phyloP scores from a whole-genome alignment of 2,329 filamentous ascomycete species.

The Pyricularia sp. region DNA sequence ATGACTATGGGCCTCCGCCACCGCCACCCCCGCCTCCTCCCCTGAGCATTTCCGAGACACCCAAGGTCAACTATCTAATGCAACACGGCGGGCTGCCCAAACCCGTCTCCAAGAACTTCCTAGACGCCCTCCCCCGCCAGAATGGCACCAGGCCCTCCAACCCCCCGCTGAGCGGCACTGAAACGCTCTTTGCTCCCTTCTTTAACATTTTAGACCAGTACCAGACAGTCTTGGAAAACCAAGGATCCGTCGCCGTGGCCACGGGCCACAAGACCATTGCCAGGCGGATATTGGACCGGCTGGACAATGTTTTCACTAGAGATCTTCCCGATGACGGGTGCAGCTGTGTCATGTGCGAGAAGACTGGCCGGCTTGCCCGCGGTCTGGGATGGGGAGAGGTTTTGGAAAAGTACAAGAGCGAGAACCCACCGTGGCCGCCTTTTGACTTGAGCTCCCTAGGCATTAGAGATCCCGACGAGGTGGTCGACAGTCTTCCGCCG shows the following conservation, averaged over 20 bases:
- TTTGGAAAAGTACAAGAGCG: constrained; percentile 83
- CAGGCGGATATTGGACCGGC: constrained; percentile 73
- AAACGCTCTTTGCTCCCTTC: constrained; percentile 73
- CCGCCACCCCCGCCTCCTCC: constrained; percentile 66
- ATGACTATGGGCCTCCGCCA: constrained; percentile 37
- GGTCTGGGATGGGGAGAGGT: constrained; percentile 95
- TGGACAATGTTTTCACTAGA: constrained; percentile 89
- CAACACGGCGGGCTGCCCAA: constrained; percentile 76
- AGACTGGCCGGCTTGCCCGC: constrained; percentile 47
- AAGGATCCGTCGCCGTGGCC: constrained; percentile 86
- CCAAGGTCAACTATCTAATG: constrained; percentile 84
- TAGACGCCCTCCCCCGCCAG: constrained; percentile 52
- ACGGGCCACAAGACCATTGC: constrained; percentile 95
- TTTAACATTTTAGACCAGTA: constrained; percentile 81
- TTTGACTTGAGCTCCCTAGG: constrained; percentile 63
- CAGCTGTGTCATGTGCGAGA: constrained; percentile 73
- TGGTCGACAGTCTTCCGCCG: constrained; percentile 47
- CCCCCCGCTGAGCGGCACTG: constrained; percentile 55
- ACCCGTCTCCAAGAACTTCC: constrained; percentile 62
- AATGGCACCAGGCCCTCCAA: constrained; percentile 51
- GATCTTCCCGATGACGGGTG: constrained; percentile 86
- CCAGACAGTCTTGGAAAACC: constrained; percentile 67
- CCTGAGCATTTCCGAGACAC: constrained; percentile 59
- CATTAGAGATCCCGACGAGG: constrained; percentile 38
- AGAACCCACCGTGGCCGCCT: constrained; percentile 81